Evolutionary conservation across 2,329 filamentous ascomycete genomes (phyloP), one percentile per base, ranked within the genome.

Genomic region (Daldinia sp.): DNA sequence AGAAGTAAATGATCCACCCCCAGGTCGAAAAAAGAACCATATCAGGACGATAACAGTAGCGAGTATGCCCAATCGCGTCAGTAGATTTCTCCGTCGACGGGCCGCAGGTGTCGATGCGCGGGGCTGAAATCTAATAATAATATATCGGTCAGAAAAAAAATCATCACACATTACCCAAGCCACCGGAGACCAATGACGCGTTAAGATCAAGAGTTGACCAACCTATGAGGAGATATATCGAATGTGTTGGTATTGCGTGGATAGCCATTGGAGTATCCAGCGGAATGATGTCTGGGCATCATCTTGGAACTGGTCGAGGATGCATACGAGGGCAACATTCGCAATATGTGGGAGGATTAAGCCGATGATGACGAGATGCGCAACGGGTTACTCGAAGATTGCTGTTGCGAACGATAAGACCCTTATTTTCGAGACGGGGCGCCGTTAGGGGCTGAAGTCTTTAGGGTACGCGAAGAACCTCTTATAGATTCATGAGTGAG

Each of bases 161-260:
- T 58, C 45, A 47, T 23, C 56, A 19, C n/a, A 32, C 10, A 47
- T 4, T 30, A 4, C 11, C 10, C n/a, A 35, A 3, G 47, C n/a
- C 17, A 21, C 34, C 13, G 6, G 25, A n/a, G 11, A n/a, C 10
- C 39, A 9, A 53, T 27, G 32, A 49, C 54, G 48, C 47, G 61
- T 47, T 25, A 17, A 9, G 34, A 10, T 19, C 58, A 29, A 21
- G 39, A 34, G 68, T 74, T 83, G 73, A 87, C 84, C 74, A 86
- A 96, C 91, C 92, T 91, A 78, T 97, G 93, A 70, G 93, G 92
- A 71, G 92, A 93, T 74, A 96, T 94, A 69, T 93, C 92, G 76
- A 96, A 94, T 45, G 90, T 91, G 74, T 89, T 89, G 63, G 89
- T 89, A 63, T 85, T 86, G 68, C 89, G 85, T 67, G 91, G 90